Percentiles rank a stretch among this genome's conserved stretches.
phyloP scores from a whole-genome alignment of 306 rosid genomes.

The Prunus mongolica region DNA sequence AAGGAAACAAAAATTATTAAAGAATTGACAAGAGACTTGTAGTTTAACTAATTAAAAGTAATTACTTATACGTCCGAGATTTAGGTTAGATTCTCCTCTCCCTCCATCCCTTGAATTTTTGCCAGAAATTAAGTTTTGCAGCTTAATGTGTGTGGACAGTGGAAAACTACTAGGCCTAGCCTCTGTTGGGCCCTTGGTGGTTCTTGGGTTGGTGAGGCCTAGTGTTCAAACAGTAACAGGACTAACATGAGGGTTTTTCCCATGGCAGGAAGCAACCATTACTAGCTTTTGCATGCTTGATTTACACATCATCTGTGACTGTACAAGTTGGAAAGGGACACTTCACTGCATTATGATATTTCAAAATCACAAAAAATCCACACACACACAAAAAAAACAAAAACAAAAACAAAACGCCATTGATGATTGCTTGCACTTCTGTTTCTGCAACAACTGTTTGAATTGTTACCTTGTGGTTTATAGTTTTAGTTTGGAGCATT shows the following conservation, averaged over 20 bases:
- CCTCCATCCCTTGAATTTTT: too few species aligned
- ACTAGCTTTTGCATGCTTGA: neutral
- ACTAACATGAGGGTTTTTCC: neutral
- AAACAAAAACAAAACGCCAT: neutral
- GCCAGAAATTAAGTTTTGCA: neutral
- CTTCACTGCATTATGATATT: neutral
- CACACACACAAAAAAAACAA: too few species aligned
- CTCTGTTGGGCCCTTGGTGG: neutral
- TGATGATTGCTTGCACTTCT: neutral
- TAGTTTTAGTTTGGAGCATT: too few species aligned
- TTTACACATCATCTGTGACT: neutral
- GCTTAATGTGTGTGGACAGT: neutral
- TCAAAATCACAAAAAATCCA: neutral
- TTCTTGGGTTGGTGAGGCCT: slow-evolving; percentile 5
- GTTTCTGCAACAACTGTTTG: neutral
- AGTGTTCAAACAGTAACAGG: neutral
- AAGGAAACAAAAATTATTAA: too few species aligned
- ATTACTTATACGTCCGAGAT: too few species aligned
- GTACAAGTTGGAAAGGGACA: slow-evolving; percentile 6
- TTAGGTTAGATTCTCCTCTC: too few species aligned
- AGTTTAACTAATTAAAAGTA: too few species aligned
- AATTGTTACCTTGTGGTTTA: too few species aligned
- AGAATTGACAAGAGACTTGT: too few species aligned
- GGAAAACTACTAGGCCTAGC: neutral
- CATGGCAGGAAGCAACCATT: slow-evolving; percentile 15